Base-by-base conservation (phyloP, 148 eudicot genomes). In the Silene latifolia region DNA sequence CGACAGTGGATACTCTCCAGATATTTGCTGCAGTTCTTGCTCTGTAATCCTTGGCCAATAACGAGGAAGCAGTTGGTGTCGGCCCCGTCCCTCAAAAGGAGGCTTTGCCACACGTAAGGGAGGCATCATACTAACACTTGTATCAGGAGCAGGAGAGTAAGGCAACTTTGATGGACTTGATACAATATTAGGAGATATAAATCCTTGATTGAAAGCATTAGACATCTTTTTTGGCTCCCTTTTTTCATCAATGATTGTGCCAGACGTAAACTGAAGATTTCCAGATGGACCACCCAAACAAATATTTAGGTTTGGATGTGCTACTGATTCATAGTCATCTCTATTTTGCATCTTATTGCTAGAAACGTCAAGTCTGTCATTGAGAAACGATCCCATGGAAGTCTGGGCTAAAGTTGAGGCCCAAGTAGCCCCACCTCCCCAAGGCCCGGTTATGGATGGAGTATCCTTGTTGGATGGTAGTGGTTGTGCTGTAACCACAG, bases 41-140 rank as follows among this genome's bases (percentile, higher is more conserved):
- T 95, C 99, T 9, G 99, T 95, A 74, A 95, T 92, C 82, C 98
- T 83, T 44, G 99, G 99, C 97, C 98, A 95, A 78, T 95, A 92
- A 78, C 99, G 96, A 77, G 97, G 96, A 88, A 95, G 99, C 83
- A 92, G 75, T 78, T 92, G 97, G 81, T 87, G 91, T 78, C 93
- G 92, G 62, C 91, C 85, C 66, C 97, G 83, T 73, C 96, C 97
- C 77, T 95, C 99, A 69, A 87, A 87, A 75, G 97, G 97, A 53
- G 92, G 97, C 78, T 96, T 86, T n/a, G 96, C 92, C 70, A 92
- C 89, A 68, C 99, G 97, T 68, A 87, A 68, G 60, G 84, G 90
- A 51, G 91, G 81, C 73, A 78, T 69, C 75, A 75, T 74, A 71
- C 75, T 82, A 71, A 81, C 47, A 75, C 79, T 89, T 46, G 87